These are phyloP conservation scores for Sideroxylon spinosum DNA, from an alignment of 179 eudicot species.

Conservation along the genomic window DNA sequence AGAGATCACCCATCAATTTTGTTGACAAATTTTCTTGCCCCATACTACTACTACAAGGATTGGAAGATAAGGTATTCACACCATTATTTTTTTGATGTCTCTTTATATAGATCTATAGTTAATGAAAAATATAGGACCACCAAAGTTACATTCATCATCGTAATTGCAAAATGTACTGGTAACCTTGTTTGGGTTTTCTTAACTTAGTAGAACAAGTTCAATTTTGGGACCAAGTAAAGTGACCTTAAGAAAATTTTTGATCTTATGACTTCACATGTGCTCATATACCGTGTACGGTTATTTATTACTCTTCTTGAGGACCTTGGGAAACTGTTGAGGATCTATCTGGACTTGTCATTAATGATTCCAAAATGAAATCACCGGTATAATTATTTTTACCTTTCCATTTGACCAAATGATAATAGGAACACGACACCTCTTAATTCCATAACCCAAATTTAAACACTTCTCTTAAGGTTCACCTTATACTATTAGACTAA, in stretches of 20 bases:
- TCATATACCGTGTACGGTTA: too few species aligned
- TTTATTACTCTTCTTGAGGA: too few species aligned
- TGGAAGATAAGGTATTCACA: conserved; percentile 81
- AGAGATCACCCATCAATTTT: conserved; percentile 84
- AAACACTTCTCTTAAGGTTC: too few species aligned
- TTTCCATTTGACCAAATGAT: not conserved
- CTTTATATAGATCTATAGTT: not conserved
- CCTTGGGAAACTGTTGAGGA: too few species aligned
- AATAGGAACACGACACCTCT: not conserved
- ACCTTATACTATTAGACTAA: too few species aligned
- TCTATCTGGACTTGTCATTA: too few species aligned
- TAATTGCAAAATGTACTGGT: not conserved
- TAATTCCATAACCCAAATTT: too few species aligned
- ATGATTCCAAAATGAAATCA: not conserved
- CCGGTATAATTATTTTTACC: not conserved
- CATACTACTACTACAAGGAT: conserved; percentile 83
- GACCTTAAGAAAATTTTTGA: not conserved
- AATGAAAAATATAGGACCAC: not conserved
- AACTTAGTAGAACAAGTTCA: not conserved
- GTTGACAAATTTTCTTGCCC: conserved; percentile 89
- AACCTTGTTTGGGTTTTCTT: not conserved
- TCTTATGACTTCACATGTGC: too few species aligned
- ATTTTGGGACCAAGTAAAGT: not conserved
- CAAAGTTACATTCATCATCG: not conserved
- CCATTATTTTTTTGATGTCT: not conserved